Conservation (phyloP, 2,329 filamentous ascomycete species). For the Botrytis cinerea region DNA sequence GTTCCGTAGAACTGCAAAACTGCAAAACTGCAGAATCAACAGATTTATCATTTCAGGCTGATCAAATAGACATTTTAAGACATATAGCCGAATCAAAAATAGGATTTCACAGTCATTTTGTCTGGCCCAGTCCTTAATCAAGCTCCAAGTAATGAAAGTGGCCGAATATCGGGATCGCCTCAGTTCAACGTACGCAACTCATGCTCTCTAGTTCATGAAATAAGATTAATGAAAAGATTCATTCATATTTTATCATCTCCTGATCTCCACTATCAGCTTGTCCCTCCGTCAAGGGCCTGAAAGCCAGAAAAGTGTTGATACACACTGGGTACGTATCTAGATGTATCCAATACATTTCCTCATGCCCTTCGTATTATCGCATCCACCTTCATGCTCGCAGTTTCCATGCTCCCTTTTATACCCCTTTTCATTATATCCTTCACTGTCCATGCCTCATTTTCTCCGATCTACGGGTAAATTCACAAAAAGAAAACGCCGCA, state of each 20-base stretch:
- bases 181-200: background rate
- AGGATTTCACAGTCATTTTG: background rate
- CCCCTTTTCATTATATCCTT: background rate
- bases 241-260: background rate
- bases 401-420: background rate
- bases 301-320: slow-evolving; percentile 2
- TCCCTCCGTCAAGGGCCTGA: background rate
- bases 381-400: background rate
- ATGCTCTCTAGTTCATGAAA: background rate
- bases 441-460: background rate
- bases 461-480: background rate
- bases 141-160: background rate
- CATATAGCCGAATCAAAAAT: background rate
- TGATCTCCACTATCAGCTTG: background rate
- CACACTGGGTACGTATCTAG: background rate
- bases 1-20: background rate
- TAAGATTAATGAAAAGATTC: background rate
- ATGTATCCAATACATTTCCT: background rate
- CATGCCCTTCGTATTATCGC: background rate
- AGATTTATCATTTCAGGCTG: background rate
- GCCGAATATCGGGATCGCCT: background rate
- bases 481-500: slow-evolving; percentile 10
- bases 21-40: background rate
- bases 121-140: background rate
- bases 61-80: background rate